Evolutionary conservation across 495 filamentous ascomycete genomes (phyloP), one percentile per base, ranked within the genome.

Genomic region (Podospora pseudocomata): DNA sequence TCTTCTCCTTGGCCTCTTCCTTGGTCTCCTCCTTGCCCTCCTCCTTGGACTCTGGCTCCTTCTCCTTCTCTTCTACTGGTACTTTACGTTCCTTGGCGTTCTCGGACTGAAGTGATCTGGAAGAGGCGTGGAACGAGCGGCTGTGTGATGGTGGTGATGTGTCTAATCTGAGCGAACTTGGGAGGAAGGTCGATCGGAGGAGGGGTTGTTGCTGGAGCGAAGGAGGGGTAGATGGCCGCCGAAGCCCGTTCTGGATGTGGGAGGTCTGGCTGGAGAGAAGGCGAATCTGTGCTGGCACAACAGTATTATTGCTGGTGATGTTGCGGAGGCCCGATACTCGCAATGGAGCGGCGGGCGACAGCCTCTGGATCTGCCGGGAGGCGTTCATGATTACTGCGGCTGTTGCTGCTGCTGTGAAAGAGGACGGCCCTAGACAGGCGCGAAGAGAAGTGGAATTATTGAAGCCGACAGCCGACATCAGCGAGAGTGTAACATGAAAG

Each of bases 281-380:
- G 75, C 88, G 84, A 78, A 86, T 83, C 67, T 87, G 89, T 28
- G 85, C 81, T 44, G 84, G 84, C 57, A 85, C 28, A 26, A 63
- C 32, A 49, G 7, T 32, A 32, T 32, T 81, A 69, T 82, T 82
- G 70, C 84, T 82, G 75, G 80, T 79, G 66, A 80, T 79, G 73
- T 79, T 77, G 69, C 77, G 80, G 54, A 76, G 71, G 76, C 71
- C 68, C 66, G 81, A 76, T 64, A 75, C 72, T 70, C 74, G 71
- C 63, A 78, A 68, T 5, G 80, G 77, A 60, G 78, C 78, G 60
- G 72, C 71, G 28, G 79, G 70, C 76, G 77, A 68, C 70, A 79
- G 78, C 75, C 77, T 80, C 64, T 78, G 72, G 53, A 76, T 75
- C 67, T 82, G 76, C 73, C 83, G 74, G 55, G 83, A 73, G 66